Percentiles rank a stretch among this genome's conserved stretches.
Conservation (phyloP, 768 basidiomycete species). For the Termitomyces sp. region DNA sequence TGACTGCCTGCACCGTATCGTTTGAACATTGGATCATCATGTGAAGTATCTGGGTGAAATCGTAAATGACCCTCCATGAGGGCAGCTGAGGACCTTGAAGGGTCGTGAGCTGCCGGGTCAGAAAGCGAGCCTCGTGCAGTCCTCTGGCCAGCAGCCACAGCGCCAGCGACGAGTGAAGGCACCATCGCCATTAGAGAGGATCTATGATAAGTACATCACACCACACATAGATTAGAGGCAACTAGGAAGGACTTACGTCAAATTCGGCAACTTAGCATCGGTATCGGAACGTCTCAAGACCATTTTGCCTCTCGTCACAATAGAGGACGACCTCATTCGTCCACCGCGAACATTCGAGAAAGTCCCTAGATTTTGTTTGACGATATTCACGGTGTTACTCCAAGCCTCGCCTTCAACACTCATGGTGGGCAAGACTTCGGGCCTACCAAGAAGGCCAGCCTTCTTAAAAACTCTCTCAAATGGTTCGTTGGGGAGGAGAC, state of each 20-base stretch:
- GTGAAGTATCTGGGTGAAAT: constrained; percentile 79
- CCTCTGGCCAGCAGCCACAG: constrained; percentile 64
- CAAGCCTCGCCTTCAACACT: constrained; percentile 59
- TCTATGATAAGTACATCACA: constrained; percentile 10
- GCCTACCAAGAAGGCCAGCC: constrained; percentile 55
- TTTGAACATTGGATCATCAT: constrained; percentile 50
- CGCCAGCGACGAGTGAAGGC: constrained; percentile 36
- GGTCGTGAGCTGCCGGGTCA: constrained; percentile 72
- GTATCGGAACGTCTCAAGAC: constrained; percentile 39
- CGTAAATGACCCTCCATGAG: constrained; percentile 84
- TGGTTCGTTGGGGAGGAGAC: constrained; percentile 74
- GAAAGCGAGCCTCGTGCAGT: constrained; percentile 56
- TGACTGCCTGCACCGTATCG: constrained; percentile 21
- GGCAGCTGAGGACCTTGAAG: constrained; percentile 75
- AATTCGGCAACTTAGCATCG: constrained; percentile 43
- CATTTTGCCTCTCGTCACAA: constrained; percentile 75
- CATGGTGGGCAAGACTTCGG: constrained; percentile 59
- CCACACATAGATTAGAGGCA: constrained; percentile 1
- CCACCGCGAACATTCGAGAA: constrained; percentile 85
- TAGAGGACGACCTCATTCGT: constrained; percentile 79
- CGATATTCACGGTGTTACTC: constrained; percentile 74
- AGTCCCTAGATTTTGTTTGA: constrained; percentile 81
- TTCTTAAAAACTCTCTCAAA: constrained; percentile 53
- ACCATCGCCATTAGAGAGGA: constrained; percentile 45
- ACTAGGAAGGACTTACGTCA: constrained; percentile 26